These are phyloP conservation scores for Pholiota microspora DNA, from an alignment of 768 basidiomycete species.

Conservation along the genomic window DNA sequence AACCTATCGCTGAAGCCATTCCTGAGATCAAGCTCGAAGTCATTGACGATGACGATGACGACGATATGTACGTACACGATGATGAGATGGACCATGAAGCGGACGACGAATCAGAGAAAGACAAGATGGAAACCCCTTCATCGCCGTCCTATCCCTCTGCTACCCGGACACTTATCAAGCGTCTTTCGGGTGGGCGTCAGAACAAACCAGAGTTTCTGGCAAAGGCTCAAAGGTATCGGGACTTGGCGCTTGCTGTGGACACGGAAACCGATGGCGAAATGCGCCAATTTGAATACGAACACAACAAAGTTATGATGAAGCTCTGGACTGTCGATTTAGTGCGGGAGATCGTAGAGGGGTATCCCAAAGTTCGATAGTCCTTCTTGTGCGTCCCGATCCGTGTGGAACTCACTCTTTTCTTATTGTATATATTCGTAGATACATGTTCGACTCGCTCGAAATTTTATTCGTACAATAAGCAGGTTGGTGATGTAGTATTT, in stretches of 20 bases:
- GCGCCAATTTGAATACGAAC: constrained; percentile 25
- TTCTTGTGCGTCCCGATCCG: too few species aligned
- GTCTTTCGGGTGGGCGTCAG: constrained; percentile 4
- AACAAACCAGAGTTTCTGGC: constrained; percentile 9
- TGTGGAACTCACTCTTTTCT: too few species aligned
- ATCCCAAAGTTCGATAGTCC: too few species aligned
- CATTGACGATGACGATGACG: background rate
- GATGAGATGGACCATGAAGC: background rate
- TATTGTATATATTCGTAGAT: background rate
- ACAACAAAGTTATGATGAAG: constrained; percentile 23
- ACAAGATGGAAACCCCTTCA: background rate
- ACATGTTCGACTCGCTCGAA: too few species aligned
- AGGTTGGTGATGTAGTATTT: background rate
- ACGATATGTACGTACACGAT: constrained; percentile 6
- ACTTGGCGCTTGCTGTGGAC: constrained; percentile 8
- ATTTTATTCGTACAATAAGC: too few species aligned
- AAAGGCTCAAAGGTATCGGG: constrained; percentile 11
- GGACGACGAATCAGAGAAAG: constrained; percentile 1
- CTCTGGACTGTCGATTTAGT: constrained; percentile 20
- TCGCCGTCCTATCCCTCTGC: background rate
- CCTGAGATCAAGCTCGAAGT: background rate
- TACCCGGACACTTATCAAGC: background rate
- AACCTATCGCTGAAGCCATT: background rate
- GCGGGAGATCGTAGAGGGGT: background rate
- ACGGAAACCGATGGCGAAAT: constrained; percentile 19